Conservation (phyloP, 306 rosid species). For the Vigna mungo region DNA sequence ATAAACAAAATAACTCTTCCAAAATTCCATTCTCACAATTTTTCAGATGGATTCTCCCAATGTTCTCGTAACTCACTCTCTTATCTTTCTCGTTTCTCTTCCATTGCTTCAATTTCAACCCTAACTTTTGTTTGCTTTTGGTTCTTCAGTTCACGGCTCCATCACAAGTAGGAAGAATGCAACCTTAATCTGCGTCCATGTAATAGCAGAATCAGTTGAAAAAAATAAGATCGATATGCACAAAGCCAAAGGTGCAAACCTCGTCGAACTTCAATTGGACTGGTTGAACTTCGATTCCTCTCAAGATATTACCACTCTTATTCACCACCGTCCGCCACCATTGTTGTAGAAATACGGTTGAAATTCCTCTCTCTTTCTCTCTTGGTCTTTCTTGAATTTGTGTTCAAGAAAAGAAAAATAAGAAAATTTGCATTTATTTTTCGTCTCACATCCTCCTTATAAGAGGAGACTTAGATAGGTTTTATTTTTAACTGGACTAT, state of each 20-base stretch:
- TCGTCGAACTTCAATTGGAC: constrained; percentile 42
- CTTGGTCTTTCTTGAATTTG: no score
- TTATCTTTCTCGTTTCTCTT: neutral
- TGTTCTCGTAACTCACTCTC: neutral
- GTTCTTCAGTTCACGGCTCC: neutral
- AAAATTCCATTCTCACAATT: neutral
- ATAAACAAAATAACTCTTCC: no score
- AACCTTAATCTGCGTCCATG: constrained; percentile 37
- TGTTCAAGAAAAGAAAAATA: no score
- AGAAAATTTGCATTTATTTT: no score
- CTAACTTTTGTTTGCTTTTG: no score
- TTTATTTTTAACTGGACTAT: no score
- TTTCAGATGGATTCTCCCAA: constrained; percentile 6
- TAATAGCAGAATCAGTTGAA: constrained; percentile 25
- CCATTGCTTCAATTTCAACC: neutral
- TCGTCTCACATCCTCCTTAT: no score
- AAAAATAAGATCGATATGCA: no score
- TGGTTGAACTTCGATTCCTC: constrained; percentile 13
- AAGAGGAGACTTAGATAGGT: no score
- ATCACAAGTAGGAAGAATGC: neutral
- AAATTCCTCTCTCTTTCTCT: no score
- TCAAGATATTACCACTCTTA: constrained; percentile 29
- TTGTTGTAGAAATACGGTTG: no score
- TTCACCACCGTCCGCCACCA: neutral
- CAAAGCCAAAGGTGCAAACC: constrained; percentile 32